Evolutionary conservation across 177 flowering plant species (phyloP), one percentile per base, ranked within the genome.

Genomic region (Vitis hybrid): DNA sequence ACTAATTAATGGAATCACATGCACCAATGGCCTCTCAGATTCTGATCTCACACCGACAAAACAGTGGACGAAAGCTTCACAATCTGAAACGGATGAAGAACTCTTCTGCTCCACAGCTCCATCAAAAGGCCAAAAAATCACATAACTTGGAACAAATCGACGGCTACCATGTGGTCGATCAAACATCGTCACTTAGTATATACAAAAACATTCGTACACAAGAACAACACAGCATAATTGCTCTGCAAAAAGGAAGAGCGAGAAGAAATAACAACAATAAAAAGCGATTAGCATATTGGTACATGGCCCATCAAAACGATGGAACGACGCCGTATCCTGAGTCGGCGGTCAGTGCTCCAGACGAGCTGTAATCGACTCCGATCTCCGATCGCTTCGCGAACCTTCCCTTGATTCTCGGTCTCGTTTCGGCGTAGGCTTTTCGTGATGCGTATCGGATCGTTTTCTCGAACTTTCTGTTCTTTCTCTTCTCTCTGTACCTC

Each of bases 401-500:
- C 75, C 87, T 66, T 6, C 87, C 85, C 61, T 84, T 84, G 75
- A 84, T 81, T 15, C 88, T 65, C 18, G 85, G 85, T 60, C 85
- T 66, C 51, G 82, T 81, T 67, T 84, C 88, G 0, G 88, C 88
- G 18, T 84, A 84, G 0, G 87, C 85, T 58, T 84, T 84, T 2
- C 88, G 65, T 2, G 88, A 84, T 0, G 88, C 88, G 74, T 84
- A 84, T 6, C 88, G 77, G 19, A 84, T 84, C 54, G 88, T 84
- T 75, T 84, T 84, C 84, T 84, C 85, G 72, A 83, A 83, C 66
- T 77, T 83, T 18, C 87, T 64, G 52, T 75, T 83, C 84, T 83
- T 83, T 65, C 87, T 77, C 77, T 84, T 84, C 80, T 82, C 87
- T 60, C 81, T 77, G 80, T 84, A 84, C 82, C 85, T 77, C 74